Evolutionary conservation across 2,329 filamentous ascomycete genomes (phyloP), one percentile per base, ranked within the genome.

Genomic region (Claviceps purpurea): DNA sequence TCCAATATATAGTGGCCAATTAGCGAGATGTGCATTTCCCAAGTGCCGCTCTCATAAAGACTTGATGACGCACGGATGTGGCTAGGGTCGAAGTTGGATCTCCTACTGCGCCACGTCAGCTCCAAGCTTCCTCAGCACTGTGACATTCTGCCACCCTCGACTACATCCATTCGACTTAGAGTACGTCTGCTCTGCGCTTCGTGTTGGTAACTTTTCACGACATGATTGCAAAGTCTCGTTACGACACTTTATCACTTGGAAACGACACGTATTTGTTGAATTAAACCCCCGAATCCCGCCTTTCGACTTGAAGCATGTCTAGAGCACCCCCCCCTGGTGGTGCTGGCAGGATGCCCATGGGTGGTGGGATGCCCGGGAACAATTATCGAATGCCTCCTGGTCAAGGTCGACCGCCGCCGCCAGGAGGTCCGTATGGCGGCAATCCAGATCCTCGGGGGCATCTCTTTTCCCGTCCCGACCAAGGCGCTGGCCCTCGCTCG

Each of bases 321-420:
- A 57, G 62, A 60, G 55, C 55, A 40, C 61, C 62, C 49, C 58
- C 58, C 24, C 54, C 55, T 8, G 57, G 57, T 49, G 56, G 58
- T 47, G 49, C 52, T 16, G 60, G 58, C 39, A 59, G 61, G 13
- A 52, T 59, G 51, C 59, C 63, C 39, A 62, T 62, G 53, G 47
- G 59, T 50, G 60, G 59, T 42, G 59, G 60, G 49, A 48, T 63
- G 49, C 61, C 63, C 41, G 62, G 64, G 45, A 60, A 58, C 50
- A 61, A 59, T 51, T 63, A 59, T 43, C 60, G 62, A 57, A 59
- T 57, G 8, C 57, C 59, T 48, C 55, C 57, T 5, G 53, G 56
- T 39, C 56, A 60, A 39, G 58, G 59, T 30, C 58, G 56, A 13
- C 55, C 54, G 13, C 47, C 40, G n/a, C 52, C 41, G 20, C 52